Evolutionary conservation across 1,284 basidiomycete species (phyloP).

Genomic region (Cryptococcus jaspeensis): DNA sequence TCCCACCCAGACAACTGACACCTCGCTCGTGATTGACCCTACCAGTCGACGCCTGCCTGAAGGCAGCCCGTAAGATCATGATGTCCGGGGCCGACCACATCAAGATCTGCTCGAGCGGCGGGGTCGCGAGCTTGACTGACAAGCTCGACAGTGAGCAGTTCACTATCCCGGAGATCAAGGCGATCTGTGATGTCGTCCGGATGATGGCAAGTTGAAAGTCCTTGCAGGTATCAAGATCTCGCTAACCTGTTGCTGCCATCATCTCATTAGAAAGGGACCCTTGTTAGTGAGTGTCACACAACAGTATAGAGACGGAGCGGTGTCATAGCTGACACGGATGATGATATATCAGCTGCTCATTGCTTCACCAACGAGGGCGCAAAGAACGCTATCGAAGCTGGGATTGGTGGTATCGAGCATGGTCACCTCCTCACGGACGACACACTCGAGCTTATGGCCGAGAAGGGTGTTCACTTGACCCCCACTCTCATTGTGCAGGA

Average conservation of each 20-base stretch:
- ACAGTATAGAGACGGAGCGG: neutral
- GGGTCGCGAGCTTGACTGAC: slow-evolving; percentile 55
- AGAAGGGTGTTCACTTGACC: slow-evolving; percentile 52
- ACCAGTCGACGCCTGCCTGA: slow-evolving; percentile 50
- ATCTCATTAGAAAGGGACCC: slow-evolving; percentile 18
- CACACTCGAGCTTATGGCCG: slow-evolving; percentile 47
- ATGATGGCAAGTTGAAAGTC: slow-evolving; percentile 50
- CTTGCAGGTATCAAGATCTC: neutral
- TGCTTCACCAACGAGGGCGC: slow-evolving; percentile 31
- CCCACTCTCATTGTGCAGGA: slow-evolving; percentile 56
- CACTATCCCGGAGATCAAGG: slow-evolving; percentile 54
- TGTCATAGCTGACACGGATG: neutral
- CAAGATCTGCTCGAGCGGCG: slow-evolving; percentile 54
- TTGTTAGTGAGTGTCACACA: slow-evolving; percentile 20
- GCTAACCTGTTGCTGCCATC: neutral
- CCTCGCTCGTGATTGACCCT: neutral
- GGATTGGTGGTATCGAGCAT: slow-evolving; percentile 54
- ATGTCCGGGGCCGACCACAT: slow-evolving; percentile 54
- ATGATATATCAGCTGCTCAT: slow-evolving; percentile 21
- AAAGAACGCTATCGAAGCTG: slow-evolving; percentile 33
- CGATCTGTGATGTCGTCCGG: slow-evolving; percentile 53
- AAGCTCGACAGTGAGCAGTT: slow-evolving; percentile 56
- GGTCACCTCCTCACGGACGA: slow-evolving; percentile 30
- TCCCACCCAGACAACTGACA: neutral
- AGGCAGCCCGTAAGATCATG: slow-evolving; percentile 53